Evolutionary conservation across 192 early-diverging fungal species (phyloP), one percentile per base, ranked within the genome.

Genomic region (Coemansia sp.): DNA sequence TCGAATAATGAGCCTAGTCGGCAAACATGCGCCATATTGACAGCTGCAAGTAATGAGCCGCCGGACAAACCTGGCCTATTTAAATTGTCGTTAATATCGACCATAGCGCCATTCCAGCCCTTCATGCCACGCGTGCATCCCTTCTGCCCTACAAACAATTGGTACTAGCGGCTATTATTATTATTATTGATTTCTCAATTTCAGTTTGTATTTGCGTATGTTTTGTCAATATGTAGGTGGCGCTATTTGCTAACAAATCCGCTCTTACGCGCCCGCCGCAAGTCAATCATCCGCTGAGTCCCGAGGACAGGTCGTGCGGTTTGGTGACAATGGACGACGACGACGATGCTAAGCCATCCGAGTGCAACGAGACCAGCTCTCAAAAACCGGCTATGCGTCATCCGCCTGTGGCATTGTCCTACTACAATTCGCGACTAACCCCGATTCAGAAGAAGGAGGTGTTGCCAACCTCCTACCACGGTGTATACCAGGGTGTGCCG

Each of bases 401-500:
- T 34, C 42, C 64, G 49, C 43, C 71, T 13, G 62, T 65, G 27
- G 62, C 62, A 20, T 24, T 63, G 34, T 47, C 75, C 22, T 82
- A 62, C 67, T 82, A 82, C 62, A 82, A 82, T 55, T 70, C 80
- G 20, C 72, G 80, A 3, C 49, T 82, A 18, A 59, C 67, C 1
- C 80, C 80, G 15, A 67, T 77, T 20, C 75, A 51, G 24, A 65
- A 68, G 44, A 71, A 67, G 3, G 40, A 75, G 12, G 54, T 64
- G 24, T 42, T 65, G 62, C 73, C 72, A 10, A 71, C 60, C 20
- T 33, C 68, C 31, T 75, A 77, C 60, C 74, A 68, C 33, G 70
- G 66, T 46, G 68, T 61, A 20, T 82, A 63, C 49, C 71, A 82
- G 72, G 80, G 75, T 22, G 72, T 77, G 33, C 80, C 80, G 38